A percentile compares a stretch with the other conserved stretches of the same genome.
These are phyloP conservation scores for Lonicera japonica DNA, from an alignment of 129 eudicot genomes.

Conservation along the genomic window DNA sequence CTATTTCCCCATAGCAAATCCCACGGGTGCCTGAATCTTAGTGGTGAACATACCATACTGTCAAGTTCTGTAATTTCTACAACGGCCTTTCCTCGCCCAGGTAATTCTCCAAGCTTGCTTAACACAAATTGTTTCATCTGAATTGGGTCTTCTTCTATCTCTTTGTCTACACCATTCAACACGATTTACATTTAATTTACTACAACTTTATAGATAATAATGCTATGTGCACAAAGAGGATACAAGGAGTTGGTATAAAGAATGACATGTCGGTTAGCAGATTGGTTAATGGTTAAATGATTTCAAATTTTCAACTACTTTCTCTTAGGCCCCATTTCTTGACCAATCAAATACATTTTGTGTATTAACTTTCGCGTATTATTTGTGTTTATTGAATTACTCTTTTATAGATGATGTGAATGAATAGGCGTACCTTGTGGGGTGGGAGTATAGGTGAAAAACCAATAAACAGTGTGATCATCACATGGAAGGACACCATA, in stretches of 20 bases:
- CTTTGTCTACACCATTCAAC: slow-evolving; percentile 10
- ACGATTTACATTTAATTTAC: too few relatives aligned
- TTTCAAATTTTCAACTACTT: too few relatives aligned
- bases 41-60: slow-evolving; percentile 8
- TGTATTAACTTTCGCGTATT: too few relatives aligned
- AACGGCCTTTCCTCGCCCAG: slow-evolving; percentile 16
- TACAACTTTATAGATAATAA: too few relatives aligned
- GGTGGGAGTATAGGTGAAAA: slow-evolving; percentile 33
- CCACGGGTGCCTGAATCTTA: slow-evolving; percentile 24
- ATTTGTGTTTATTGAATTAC: too few relatives aligned
- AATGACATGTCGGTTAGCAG: too few relatives aligned
- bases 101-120: slow-evolving; percentile 33
- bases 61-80: slow-evolving; percentile 14
- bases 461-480: slow-evolving; percentile 33
- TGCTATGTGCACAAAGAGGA: too few relatives aligned
- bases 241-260: too few relatives aligned
- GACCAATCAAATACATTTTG: too few relatives aligned
- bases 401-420: too few relatives aligned
- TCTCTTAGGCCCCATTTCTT: too few relatives aligned
- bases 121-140: slow-evolving; percentile 26
- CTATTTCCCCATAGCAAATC: slow-evolving; percentile 22
- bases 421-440: slow-evolving; percentile 15
- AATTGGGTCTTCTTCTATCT: slow-evolving; percentile 16
- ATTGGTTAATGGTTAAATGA: too few relatives aligned
- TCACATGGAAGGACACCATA: slow-evolving; percentile 37